Conservation (phyloP, 805 yeast genomes). For the Osmozyma mogii region DNA sequence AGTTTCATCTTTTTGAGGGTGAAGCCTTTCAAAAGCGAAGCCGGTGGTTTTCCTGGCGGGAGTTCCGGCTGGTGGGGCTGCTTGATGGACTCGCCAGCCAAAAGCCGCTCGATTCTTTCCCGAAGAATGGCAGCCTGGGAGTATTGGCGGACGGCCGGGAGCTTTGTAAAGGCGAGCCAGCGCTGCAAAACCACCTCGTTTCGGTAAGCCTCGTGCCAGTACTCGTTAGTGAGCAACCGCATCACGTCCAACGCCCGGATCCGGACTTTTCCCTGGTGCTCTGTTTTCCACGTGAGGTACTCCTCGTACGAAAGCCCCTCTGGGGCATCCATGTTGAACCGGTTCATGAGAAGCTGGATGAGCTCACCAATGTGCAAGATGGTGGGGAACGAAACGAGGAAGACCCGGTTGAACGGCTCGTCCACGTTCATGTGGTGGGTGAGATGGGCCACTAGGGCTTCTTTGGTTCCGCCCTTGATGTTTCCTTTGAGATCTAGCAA, state of each 20-base stretch:
- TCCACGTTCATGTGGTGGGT: constrained; percentile 65
- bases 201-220: constrained; percentile 60
- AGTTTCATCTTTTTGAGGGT: constrained; percentile 38
- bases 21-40: constrained; percentile 30
- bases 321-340: constrained; percentile 73
- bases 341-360: constrained; percentile 46
- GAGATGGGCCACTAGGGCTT: constrained; percentile 70
- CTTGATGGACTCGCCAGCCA: constrained; percentile 24
- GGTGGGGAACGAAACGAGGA: constrained; percentile 69
- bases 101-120: constrained; percentile 16
- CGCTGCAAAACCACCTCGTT: constrained; percentile 32
- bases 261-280: constrained; percentile 62
- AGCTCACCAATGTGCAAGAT: constrained; percentile 63
- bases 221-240: constrained; percentile 56
- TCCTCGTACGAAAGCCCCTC: constrained; percentile 82
- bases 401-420: constrained; percentile 56
- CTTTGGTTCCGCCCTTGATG: constrained; percentile 76
- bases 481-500: constrained; percentile 59
- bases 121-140: constrained; percentile 13
- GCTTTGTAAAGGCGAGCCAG: constrained; percentile 26
- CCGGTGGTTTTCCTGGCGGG: constrained; percentile 28
- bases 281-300: constrained; percentile 66
- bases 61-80: constrained; percentile 21
- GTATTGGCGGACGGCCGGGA: constrained; percentile 16
- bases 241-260: constrained; percentile 58